These are phyloP conservation scores for Aechmea fasciata DNA, from an alignment of 176 grass and related monocot genomes.

Conservation along the genomic window DNA sequence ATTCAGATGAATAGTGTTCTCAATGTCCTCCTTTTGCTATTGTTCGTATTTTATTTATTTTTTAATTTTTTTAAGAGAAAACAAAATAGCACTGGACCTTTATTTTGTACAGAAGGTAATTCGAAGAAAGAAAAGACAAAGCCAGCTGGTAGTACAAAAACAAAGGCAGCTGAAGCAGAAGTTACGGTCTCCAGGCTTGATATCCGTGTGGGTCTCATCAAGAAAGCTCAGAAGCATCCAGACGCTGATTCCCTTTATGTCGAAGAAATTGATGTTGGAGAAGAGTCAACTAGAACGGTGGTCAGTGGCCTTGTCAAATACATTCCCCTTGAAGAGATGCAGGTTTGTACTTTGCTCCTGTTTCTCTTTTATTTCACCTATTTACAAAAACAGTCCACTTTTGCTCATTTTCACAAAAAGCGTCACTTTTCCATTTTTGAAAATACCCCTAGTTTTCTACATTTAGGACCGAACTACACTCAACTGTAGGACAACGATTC, in stretches of 20 bases:
- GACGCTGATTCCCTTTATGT: constrained; percentile 96
- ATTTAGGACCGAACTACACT: too few relatives aligned
- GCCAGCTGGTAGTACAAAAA: constrained; percentile 47
- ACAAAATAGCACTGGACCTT: not conserved
- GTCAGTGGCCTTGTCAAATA: constrained; percentile 93
- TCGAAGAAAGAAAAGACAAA: constrained; percentile 61
- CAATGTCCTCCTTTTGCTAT: too few relatives aligned
- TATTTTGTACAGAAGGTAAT: constrained; percentile 33
- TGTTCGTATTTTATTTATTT: too few relatives aligned
- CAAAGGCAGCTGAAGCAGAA: constrained; percentile 55
- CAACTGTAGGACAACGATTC: not conserved
- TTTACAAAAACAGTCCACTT: too few relatives aligned
- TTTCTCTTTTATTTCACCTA: not conserved
- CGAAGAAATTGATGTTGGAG: constrained; percentile 94
- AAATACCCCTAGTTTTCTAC: too few relatives aligned
- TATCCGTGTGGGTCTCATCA: constrained; percentile 79
- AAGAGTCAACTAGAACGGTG: constrained; percentile 72
- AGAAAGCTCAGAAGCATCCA: constrained; percentile 77
- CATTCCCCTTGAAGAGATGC: constrained; percentile 86
- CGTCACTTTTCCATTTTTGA: not conserved
- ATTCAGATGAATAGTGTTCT: not conserved
- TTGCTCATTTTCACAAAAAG: not conserved
- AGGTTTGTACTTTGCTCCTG: constrained; percentile 25
- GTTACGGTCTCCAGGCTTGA: constrained; percentile 61
- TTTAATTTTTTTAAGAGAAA: too few relatives aligned